Base-by-base conservation (phyloP, 768 basidiomycete species). In the Lactifluus pinguis region DNA sequence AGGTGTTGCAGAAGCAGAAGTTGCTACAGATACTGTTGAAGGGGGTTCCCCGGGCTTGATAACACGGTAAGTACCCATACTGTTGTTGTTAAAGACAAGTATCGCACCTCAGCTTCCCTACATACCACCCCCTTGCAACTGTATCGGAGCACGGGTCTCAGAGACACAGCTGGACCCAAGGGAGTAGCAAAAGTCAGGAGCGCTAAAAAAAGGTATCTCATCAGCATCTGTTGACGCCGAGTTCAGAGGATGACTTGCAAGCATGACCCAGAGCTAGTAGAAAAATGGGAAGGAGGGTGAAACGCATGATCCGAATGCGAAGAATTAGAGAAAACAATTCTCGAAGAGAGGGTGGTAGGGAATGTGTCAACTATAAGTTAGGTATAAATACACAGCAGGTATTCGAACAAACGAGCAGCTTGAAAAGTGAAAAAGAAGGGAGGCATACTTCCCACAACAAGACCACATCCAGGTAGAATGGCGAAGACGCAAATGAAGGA, bases 341-440 rank as follows among this genome's bases (percentile, higher is more conserved):
- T 44, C 36, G 55, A 8, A 15, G 21, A 34, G 19, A 36, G 15
- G 11, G 21, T 7, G 8, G 19, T 0, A 3, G n/a, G n/a, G 21
- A 15, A n/a, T 3, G 25, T 14, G 13, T 15, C 21, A 34, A 6
- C 25, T 25, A 38, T 29, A 21, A n/a, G n/a, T n/a, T n/a, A 14
- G 21, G 21, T 57, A 53, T 61, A 61, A 61, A 45, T 61, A 61
- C 60, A n/a, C 5, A 45, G 45, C 34, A 52, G 34, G 19, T 17
- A 15, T 1, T 6, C 3, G 21, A 32, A 32, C 10, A 49, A 38
- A 32, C 39, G 21, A 41, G 49, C 49, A 38, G 14, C 49, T 55
- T 29, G 32, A 44, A 30, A 30, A 45, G 10, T 3, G 21, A 44
- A 45, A 52, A 25, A n/a, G 7, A 25, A 21, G 4, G 13, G 7